Evolutionary conservation across 805 yeast genomes (phyloP), one percentile per base, ranked within the genome.

Genomic region (Nakazawaea molendinolei): DNA sequence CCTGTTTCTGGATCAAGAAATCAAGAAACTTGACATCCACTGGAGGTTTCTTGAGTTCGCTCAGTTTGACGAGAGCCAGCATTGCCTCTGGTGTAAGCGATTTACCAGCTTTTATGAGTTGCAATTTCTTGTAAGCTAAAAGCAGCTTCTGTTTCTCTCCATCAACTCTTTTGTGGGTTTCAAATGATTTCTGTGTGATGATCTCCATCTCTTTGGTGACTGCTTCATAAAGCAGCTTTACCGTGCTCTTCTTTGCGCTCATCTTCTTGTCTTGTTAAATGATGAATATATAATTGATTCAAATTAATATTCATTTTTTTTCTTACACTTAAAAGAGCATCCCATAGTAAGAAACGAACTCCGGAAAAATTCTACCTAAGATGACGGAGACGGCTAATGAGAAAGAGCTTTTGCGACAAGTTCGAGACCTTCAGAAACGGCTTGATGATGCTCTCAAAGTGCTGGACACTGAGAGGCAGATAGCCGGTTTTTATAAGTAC

Each of bases 111-210:
- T 59, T 60, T 25, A 67, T 49, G 24, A 63, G 50, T 36, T 67
- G 74, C 46, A 72, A 45, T 52, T 68, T 69, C 45, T 66, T 64
- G 48, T 75, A 75, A 27, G 62, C 66, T 23, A 71, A 52, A 29
- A 67, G 42, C 0, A 80, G 71, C 28, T 60, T 60, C 36, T 64
- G 63, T 40, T 64, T 70, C 42, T 68, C 67, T 5, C 58, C 14
- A 12, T 65, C 61, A 33, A 67, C 65, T 35, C 60, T 55, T 31
- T 57, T 45, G 28, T 65, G 71, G n/a, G 55, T 47, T 29, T 55
- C 54, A 38, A 55, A 58, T 2, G 70, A 46, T 29, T 57, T 60
- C 14, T 51, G 45, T 32, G 65, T 61, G 20, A 62, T 58, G 19
- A 51, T 42, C 21, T 60, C 49, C 18, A 74, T 57, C 49, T 73